Base-by-base conservation (phyloP, 805 yeast genomes). In the Sugiyamaella mastotermitis region DNA sequence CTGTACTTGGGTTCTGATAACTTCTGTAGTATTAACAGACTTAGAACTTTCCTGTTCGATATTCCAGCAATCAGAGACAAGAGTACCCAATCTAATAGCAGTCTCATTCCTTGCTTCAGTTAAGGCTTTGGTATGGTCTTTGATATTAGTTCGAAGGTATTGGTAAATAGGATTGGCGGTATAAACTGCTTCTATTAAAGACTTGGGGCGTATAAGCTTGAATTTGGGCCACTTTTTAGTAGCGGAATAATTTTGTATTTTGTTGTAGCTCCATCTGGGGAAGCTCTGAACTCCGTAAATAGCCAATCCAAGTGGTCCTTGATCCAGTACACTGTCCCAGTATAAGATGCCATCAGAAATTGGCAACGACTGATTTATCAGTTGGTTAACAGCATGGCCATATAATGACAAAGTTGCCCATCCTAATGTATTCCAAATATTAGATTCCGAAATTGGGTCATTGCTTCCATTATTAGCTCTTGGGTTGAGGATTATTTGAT, bases 291-390 rank as follows among this genome's bases (percentile, higher is more conserved):
- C 15, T 1, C 68, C 47, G 41, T 71, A 71, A 1, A 69, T 14
- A 2, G 53, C 34, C 13, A 59, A 41, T 20, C 63, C 58, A 14
- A 52, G 45, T 2, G 52, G 35, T 29, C 43, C 52, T 3, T 69
- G 63, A 9, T 60, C 48, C 3, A 61, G 47, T 0, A 66, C 51
- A 1, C 55, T 35, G 19, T 72, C 72, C 64, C 70, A 75, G 49
- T 74, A 76, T 22, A 56, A 56, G n/a, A 72, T 46, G 44, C 69
- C 72, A 28, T 65, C 66, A 16, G 57, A 42, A 10, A 72, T 46
- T 6, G 72, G 69, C 3, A 71, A 44, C 1, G 79, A 71, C 11
- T 58, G 55, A 5, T 51, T 49, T 26, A 74, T 50, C 19, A 73
- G 47, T 1, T 53, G 45, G 20, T 64, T 53, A 14, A 64, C 46